These are phyloP conservation scores for Penicillium palitans DNA, from an alignment of 2,329 filamentous ascomycete species.

Conservation along the genomic window DNA sequence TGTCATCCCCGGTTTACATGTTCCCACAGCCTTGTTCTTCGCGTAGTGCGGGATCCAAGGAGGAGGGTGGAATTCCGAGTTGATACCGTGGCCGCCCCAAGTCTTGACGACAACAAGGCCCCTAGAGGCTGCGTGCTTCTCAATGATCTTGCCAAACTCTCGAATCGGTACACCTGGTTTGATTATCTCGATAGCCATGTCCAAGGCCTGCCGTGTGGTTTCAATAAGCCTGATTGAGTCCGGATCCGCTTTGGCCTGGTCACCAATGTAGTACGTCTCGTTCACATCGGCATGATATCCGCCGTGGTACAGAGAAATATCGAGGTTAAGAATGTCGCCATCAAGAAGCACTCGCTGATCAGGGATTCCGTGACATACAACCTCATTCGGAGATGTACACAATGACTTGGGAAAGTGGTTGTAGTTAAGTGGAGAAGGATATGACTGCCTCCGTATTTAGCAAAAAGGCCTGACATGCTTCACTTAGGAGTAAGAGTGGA, in stretches of 20 bases:
- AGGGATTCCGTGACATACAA: slow-evolving; percentile 94
- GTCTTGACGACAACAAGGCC: slow-evolving; percentile 82
- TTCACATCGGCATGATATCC: slow-evolving; percentile 92
- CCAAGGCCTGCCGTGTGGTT: slow-evolving; percentile 76
- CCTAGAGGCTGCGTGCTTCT: slow-evolving; percentile 78
- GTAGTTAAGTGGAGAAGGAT: slow-evolving; percentile 89
- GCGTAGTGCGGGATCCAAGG: slow-evolving; percentile 93
- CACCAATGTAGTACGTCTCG: slow-evolving; percentile 93
- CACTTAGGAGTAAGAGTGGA: no score
- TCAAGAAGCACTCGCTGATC: slow-evolving; percentile 79
- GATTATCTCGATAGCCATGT: slow-evolving; percentile 79
- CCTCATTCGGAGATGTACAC: slow-evolving; percentile 88
- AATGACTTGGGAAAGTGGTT: slow-evolving; percentile 91
- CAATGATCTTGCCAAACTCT: slow-evolving; percentile 86
- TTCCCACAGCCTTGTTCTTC: slow-evolving; percentile 90
- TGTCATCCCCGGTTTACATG: slow-evolving; percentile 88
- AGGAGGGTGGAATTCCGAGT: slow-evolving; percentile 81
- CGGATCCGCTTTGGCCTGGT: slow-evolving; percentile 73
- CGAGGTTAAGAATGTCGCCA: slow-evolving; percentile 91
- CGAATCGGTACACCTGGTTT: slow-evolving; percentile 85
- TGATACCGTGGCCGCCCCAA: slow-evolving; percentile 91
- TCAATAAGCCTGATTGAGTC: slow-evolving; percentile 84
- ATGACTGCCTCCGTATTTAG: slow-evolving; percentile 61
- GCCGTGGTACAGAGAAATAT: slow-evolving; percentile 84
- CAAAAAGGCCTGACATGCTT: neutral